These are phyloP conservation scores for Solanum gandarillasii DNA, from an alignment of 257 asterid genomes.

Conservation along the genomic window DNA sequence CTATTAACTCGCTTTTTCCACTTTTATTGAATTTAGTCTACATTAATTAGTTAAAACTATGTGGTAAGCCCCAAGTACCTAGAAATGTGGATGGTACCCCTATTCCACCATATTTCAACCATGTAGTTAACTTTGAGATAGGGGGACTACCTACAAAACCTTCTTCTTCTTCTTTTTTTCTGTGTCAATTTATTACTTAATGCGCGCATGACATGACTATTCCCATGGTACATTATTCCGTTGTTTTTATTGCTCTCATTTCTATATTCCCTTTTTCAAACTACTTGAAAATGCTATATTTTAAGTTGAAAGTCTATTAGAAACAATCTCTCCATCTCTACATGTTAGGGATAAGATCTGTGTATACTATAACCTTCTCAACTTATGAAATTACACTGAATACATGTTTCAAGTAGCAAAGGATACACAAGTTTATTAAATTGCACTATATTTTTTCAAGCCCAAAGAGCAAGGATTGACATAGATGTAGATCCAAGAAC, in stretches of 20 bases:
- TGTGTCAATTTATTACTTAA: neutral
- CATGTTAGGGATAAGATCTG: neutral
- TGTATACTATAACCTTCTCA: neutral
- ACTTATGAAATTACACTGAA: neutral
- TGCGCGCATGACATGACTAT: neutral
- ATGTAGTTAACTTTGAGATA: neutral
- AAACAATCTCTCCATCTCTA: neutral
- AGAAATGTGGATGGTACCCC: neutral
- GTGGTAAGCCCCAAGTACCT: neutral
- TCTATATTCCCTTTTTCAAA: neutral
- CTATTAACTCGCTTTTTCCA: neutral
- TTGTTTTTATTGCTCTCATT: neutral
- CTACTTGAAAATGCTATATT: neutral
- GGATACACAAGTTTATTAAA: neutral
- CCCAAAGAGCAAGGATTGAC: conserved; percentile 40
- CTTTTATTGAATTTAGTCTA: neutral
- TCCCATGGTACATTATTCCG: neutral
- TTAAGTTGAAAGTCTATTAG: neutral
- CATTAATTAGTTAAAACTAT: neutral
- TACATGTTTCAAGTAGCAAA: neutral
- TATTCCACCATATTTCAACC: neutral
- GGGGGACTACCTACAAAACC: neutral
- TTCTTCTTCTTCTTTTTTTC: neutral
- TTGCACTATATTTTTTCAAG: conserved; percentile 7
- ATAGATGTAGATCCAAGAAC: conserved; percentile 19